Percentiles rank a stretch among this genome's conserved stretches.
Conservation (phyloP, 1,284 basidiomycete genomes). For the Ceratorhiza oryzae-sativae region DNA sequence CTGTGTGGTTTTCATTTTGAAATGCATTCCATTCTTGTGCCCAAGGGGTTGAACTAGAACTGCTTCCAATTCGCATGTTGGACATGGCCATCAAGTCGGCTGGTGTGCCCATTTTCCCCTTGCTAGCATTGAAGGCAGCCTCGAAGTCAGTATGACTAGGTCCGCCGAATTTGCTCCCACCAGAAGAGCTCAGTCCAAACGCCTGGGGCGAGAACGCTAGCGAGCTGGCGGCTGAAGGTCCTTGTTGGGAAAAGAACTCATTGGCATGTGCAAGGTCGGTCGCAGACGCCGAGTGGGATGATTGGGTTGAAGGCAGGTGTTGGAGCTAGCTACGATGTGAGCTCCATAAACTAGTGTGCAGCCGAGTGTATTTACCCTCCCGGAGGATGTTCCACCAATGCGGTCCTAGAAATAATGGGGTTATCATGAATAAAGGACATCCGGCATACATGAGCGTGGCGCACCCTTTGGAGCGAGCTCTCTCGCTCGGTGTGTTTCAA, state of each 20-base stretch:
- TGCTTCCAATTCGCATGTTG: constrained; percentile 26
- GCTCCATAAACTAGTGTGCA: not conserved
- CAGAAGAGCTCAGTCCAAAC: constrained; percentile 54
- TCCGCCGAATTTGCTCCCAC: constrained; percentile 47
- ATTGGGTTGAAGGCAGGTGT: constrained; percentile 65
- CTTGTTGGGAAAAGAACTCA: constrained; percentile 69
- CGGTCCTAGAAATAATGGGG: constrained; percentile 62
- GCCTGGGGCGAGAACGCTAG: constrained; percentile 49
- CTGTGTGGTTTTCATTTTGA: constrained; percentile 36
- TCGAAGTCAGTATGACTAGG: constrained; percentile 42
- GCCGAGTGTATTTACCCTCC: constrained; percentile 58
- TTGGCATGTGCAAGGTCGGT: constrained; percentile 76
- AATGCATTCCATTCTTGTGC: constrained; percentile 49
- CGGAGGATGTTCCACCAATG: constrained; percentile 68
- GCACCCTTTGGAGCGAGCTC: constrained; percentile 82
- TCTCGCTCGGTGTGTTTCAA: constrained; percentile 92
- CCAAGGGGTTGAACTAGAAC: constrained; percentile 14
- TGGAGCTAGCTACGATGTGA: constrained; percentile 61
- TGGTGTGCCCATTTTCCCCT: constrained; percentile 29
- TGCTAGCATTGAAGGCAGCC: constrained; percentile 41
- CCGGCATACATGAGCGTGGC: constrained; percentile 43
- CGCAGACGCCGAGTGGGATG: constrained; percentile 58
- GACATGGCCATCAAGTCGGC: constrained; percentile 36
- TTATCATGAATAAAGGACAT: constrained; percentile 24
- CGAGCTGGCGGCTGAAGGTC: constrained; percentile 48